Evolutionary conservation across 2,329 filamentous ascomycete species (phyloP).

Genomic region (Orbilia blumenaviensis): DNA sequence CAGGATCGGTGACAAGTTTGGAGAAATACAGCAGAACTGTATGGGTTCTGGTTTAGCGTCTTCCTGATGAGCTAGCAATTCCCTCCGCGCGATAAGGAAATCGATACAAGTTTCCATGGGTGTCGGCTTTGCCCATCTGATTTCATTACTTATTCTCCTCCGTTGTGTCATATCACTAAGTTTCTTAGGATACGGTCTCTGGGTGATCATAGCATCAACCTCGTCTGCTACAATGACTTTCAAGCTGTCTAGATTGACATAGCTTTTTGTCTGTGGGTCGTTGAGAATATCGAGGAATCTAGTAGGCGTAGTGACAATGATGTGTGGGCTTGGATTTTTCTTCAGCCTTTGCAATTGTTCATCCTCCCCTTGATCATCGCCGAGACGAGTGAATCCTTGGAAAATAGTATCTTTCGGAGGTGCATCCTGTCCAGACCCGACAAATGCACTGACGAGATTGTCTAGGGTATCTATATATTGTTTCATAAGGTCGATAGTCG

Average conservation of each 20-base stretch:
- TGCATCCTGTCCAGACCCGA: constrained; percentile 7
- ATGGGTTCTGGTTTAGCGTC: constrained; percentile 8
- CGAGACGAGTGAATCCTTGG: constrained; percentile 51
- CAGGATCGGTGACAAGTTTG: constrained; percentile 44
- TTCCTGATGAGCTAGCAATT: constrained; percentile 6
- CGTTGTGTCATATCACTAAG: constrained; percentile 11
- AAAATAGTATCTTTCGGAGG: constrained; percentile 43
- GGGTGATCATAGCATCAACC: constrained; percentile 54
- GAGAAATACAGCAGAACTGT: constrained; percentile 44
- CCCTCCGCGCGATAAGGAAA: constrained; percentile 31
- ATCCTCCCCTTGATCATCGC: constrained; percentile 14
- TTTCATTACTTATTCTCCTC: constrained; percentile 17
- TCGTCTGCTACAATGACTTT: constrained; percentile 57
- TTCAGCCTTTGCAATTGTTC: constrained; percentile 52
- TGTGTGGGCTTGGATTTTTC: constrained; percentile 55
- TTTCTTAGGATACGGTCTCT: constrained; percentile 21
- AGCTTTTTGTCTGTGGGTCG: constrained; percentile 37
- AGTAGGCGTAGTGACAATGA: constrained; percentile 56
- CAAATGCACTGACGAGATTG: constrained; percentile 22
- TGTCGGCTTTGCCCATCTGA: constrained; percentile 30
- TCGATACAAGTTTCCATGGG: constrained; percentile 42
- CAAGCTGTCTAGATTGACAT: constrained; percentile 55
- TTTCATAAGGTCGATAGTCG: constrained; percentile 55
- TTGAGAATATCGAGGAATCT: constrained; percentile 56
- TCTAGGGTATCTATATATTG: constrained; percentile 24